phyloP scores from a whole-genome alignment of 495 filamentous ascomycete species.

The Stereocaulon alpinum region DNA sequence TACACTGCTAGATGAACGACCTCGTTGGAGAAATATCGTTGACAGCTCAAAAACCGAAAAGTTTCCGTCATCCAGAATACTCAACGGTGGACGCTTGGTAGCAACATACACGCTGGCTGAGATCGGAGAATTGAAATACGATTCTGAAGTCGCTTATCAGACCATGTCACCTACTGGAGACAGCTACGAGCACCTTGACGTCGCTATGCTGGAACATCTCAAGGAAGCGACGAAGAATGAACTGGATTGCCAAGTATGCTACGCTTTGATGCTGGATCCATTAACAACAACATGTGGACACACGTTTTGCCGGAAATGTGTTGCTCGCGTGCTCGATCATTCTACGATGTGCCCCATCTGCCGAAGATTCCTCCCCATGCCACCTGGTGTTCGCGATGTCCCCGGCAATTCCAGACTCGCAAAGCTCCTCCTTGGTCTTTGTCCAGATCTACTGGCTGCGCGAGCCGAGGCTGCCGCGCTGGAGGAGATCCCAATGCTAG shows the following conservation, averaged over 20 bases:
- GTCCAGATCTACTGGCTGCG: slow-evolving; percentile 51
- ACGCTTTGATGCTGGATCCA: slow-evolving; percentile 65
- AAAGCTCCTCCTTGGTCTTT: slow-evolving; percentile 50
- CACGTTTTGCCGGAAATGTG: slow-evolving; percentile 75
- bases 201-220: slow-evolving; percentile 41
- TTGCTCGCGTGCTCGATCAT: slow-evolving; percentile 63
- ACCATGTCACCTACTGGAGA: slow-evolving; percentile 29
- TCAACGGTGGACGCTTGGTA: slow-evolving; percentile 47
- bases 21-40: slow-evolving; percentile 18
- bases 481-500: slow-evolving; percentile 37
- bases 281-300: slow-evolving; percentile 80
- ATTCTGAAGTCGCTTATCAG: slow-evolving; percentile 46
- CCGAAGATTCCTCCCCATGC: slow-evolving; percentile 54
- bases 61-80: slow-evolving; percentile 20
- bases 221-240: slow-evolving; percentile 53
- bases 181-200: slow-evolving; percentile 37
- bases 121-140: slow-evolving; percentile 41
- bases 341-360: slow-evolving; percentile 71
- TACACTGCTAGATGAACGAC: slow-evolving; percentile 24
- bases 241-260: slow-evolving; percentile 83
- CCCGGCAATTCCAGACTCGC: slow-evolving; percentile 54
- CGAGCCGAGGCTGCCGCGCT: slow-evolving; percentile 44
- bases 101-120: slow-evolving; percentile 48
- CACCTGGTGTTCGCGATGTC: slow-evolving; percentile 40
- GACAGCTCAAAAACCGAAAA: slow-evolving; percentile 19